Evolutionary conservation across 331 rosid genomes (phyloP).

Genomic region (Rhamnella rubrinervis): DNA sequence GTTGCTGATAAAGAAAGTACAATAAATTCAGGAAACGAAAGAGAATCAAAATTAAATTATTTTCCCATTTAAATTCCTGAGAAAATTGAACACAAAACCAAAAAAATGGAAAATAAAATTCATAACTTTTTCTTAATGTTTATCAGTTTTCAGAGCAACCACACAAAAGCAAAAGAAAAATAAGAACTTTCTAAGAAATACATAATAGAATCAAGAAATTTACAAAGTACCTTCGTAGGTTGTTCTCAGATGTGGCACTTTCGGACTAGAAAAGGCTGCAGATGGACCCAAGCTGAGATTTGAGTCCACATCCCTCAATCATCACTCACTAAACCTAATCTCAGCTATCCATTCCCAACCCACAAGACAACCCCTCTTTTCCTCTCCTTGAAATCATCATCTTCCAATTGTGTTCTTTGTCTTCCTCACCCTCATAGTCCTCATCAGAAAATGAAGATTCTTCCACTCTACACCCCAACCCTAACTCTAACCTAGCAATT

Average conservation of each 20-base stretch:
- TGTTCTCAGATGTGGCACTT: no score
- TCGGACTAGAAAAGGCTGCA: no score
- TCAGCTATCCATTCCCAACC: constrained; percentile 38
- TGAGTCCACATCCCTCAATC: constrained; percentile 49
- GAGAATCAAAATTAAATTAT: background rate
- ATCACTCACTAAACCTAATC: constrained; percentile 23
- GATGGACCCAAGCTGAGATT: no score
- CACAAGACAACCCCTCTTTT: constrained; percentile 45
- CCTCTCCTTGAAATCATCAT: constrained; percentile 72
- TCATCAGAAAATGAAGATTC: constrained; percentile 40
- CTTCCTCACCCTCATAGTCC: constrained; percentile 58
- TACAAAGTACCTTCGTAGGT: constrained; percentile 55
- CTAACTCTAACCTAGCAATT: constrained; percentile 20
- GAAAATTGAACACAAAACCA: background rate
- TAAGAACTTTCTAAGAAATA: background rate
- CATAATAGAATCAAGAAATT: background rate
- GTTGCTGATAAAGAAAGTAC: background rate
- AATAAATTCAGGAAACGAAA: background rate
- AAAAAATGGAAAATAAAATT: background rate
- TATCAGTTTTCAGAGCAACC: background rate
- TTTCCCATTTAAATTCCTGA: background rate
- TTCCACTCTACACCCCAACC: constrained; percentile 22
- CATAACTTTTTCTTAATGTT: background rate
- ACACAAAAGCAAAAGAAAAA: background rate
- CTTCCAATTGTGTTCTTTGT: constrained; percentile 64